These are phyloP conservation scores for Trametes maxima DNA, from an alignment of 768 basidiomycete genomes.

Conservation along the genomic window DNA sequence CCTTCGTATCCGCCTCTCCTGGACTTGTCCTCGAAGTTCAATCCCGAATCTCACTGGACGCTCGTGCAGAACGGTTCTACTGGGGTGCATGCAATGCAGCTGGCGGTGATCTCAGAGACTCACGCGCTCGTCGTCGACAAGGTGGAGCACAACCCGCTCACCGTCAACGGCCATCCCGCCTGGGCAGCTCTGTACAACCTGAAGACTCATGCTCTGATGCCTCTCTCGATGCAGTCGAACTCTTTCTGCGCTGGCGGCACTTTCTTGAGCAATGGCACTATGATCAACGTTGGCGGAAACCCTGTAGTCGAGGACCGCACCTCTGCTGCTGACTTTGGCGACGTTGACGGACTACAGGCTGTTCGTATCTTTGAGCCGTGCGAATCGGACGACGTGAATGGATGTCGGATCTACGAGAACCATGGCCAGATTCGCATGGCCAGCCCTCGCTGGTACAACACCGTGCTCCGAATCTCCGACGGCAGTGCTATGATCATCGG, in stretches of 20 bases:
- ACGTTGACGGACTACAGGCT: conserved; percentile 71
- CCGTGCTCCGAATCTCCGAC: conserved; percentile 66
- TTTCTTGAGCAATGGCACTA: conserved; percentile 74
- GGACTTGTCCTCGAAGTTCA: conserved; percentile 14
- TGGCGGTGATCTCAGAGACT: conserved; percentile 64
- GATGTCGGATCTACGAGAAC: conserved; percentile 68
- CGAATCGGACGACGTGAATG: conserved; percentile 44
- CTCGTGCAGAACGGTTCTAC: conserved; percentile 67
- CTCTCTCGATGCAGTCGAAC: conserved; percentile 71
- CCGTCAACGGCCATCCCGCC: conserved; percentile 73
- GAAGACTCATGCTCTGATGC: conserved; percentile 58
- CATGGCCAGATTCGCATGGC: conserved; percentile 69
- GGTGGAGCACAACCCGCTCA: conserved; percentile 82
- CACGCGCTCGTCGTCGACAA: conserved; percentile 81
- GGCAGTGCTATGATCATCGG: conserved; percentile 87
- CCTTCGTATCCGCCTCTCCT: conserved; percentile 24
- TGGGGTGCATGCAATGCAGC: conserved; percentile 80
- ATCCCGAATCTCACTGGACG: conserved; percentile 47
- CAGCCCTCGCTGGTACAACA: conserved; percentile 81
- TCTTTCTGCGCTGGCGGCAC: conserved; percentile 87
- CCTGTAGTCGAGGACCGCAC: conserved; percentile 69
- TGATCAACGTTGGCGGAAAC: conserved; percentile 82
- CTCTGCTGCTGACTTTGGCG: conserved; percentile 73
- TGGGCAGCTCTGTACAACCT: conserved; percentile 81
- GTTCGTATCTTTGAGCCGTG: conserved; percentile 76